These are phyloP conservation scores for Penicillium sp. DNA, from an alignment of 2,329 filamentous ascomycete species.

Conservation along the genomic window DNA sequence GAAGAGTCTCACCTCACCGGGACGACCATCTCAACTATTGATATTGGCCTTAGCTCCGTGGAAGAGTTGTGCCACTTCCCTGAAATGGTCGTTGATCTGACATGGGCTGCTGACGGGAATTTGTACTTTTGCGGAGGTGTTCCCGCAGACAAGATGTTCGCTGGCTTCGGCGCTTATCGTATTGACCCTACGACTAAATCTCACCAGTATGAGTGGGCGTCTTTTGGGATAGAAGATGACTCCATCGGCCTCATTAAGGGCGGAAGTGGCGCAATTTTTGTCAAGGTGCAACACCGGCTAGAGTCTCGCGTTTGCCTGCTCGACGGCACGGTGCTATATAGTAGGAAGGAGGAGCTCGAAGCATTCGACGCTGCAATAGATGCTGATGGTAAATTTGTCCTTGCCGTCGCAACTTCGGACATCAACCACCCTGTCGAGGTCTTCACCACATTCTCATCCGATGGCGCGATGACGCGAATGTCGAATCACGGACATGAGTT, in stretches of 20 bases:
- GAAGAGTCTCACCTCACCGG: slow-evolving; percentile 4
- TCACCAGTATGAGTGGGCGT: not conserved
- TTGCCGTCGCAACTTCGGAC: slow-evolving; percentile 5
- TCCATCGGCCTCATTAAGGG: slow-evolving; percentile 2
- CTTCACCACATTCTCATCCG: slow-evolving; percentile 3
- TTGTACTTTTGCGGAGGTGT: slow-evolving; percentile 1
- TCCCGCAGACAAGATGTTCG: not conserved
- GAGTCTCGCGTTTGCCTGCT: slow-evolving; percentile 6
- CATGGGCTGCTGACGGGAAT: slow-evolving; percentile 1
- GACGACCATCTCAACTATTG: slow-evolving; percentile 1
- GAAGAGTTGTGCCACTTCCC: slow-evolving; percentile 2
- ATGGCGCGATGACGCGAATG: slow-evolving; percentile 2
- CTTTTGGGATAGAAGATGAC: slow-evolving; percentile 1
- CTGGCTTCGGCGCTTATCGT: slow-evolving; percentile 1
- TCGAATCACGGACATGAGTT: slow-evolving; percentile 5
- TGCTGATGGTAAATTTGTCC: slow-evolving; percentile 1
- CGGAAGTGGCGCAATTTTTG: slow-evolving; percentile 1
- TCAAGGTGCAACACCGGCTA: slow-evolving; percentile 5
- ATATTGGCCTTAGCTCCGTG: slow-evolving; percentile 1
- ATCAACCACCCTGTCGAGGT: slow-evolving; percentile 5
- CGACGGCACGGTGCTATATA: slow-evolving; percentile 3
- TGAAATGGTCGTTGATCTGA: slow-evolving; percentile 1
- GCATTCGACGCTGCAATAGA: slow-evolving; percentile 4
- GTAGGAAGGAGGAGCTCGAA: slow-evolving; percentile 5
- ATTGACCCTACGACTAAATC: not conserved